Conservation (phyloP, 768 basidiomycete genomes). For the Lactarius quietus region DNA sequence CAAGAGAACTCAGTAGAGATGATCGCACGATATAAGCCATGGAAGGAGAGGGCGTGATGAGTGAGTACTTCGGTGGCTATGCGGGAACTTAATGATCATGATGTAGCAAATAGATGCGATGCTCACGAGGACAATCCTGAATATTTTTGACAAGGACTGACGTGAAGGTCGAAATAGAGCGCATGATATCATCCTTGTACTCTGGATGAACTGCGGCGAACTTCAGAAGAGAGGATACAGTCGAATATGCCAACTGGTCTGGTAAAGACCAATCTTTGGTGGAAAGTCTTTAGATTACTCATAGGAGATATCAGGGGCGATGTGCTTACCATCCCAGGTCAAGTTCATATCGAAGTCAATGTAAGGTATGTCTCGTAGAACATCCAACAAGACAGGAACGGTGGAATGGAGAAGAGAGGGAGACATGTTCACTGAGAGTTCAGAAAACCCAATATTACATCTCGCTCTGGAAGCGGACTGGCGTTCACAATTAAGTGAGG, state of each 20-base stretch:
- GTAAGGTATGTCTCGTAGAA: slow-evolving; percentile 68
- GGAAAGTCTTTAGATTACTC: not conserved
- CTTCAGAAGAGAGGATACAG: slow-evolving; percentile 69
- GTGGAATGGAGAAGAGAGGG: slow-evolving; percentile 48
- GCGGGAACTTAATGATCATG: not conserved
- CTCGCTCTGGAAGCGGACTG: slow-evolving; percentile 71
- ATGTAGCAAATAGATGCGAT: not conserved
- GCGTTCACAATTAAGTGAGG: not conserved
- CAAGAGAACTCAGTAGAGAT: slow-evolving; percentile 75
- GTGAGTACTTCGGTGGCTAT: slow-evolving; percentile 69
- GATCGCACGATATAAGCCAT: slow-evolving; percentile 84
- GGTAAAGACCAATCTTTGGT: slow-evolving; percentile 77
- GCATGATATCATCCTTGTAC: slow-evolving; percentile 47
- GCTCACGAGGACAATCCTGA: slow-evolving; percentile 51
- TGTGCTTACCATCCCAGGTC: slow-evolving; percentile 68
- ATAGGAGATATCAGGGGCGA: not conserved
- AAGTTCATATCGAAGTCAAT: slow-evolving; percentile 76
- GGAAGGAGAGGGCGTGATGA: slow-evolving; percentile 75
- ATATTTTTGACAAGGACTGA: slow-evolving; percentile 54
- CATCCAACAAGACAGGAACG: slow-evolving; percentile 58
- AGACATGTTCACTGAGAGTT: slow-evolving; percentile 65
- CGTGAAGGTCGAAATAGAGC: slow-evolving; percentile 62
- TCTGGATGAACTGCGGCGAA: slow-evolving; percentile 53
- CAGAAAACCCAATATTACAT: slow-evolving; percentile 81
- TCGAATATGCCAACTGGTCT: slow-evolving; percentile 79